Evolutionary conservation across 768 basidiomycete genomes (phyloP).

Genomic region (Termitomyces sp.): DNA sequence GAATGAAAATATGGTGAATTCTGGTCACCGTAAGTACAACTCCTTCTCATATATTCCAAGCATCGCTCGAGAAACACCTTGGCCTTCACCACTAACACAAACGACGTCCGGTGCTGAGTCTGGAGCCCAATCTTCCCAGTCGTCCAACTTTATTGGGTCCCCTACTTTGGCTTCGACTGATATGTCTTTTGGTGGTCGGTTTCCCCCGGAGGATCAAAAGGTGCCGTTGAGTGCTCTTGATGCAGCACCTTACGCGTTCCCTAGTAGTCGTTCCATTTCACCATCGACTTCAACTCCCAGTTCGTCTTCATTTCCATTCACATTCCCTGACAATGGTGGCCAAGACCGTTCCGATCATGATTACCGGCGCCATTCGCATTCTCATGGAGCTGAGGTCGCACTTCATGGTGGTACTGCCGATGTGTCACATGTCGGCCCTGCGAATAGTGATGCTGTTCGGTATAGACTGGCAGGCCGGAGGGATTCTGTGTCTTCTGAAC

Average conservation of each 20-base stretch:
- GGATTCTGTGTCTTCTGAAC: constrained; percentile 43
- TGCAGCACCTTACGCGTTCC: constrained; percentile 52
- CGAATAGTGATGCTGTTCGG: constrained; percentile 47
- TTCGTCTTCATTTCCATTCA: constrained; percentile 64
- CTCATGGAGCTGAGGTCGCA: constrained; percentile 55
- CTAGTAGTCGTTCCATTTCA: constrained; percentile 67
- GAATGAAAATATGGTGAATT: constrained; percentile 22
- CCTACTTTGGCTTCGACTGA: constrained; percentile 43
- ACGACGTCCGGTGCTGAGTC: constrained; percentile 33
- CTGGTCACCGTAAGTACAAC: constrained; percentile 47
- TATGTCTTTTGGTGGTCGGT: constrained; percentile 22
- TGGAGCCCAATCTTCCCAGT: constrained; percentile 41
- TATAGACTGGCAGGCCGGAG: constrained; percentile 51
- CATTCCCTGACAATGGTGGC: constrained; percentile 49
- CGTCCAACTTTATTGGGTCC: constrained; percentile 51
- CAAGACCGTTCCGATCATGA: constrained; percentile 62
- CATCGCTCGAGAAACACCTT: constrained; percentile 32
- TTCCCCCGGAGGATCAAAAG: constrained; percentile 51
- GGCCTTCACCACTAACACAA: constrained; percentile 28
- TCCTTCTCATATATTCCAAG: constrained; percentile 39
- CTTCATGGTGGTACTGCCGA: constrained; percentile 73
- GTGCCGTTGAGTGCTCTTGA: constrained; percentile 44
- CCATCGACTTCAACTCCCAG: constrained; percentile 53
- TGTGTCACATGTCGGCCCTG: constrained; percentile 48
- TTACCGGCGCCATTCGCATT: constrained; percentile 52